phyloP scores from a whole-genome alignment of 1,139 yeast genomes.

The Yamadazyma conglobata region DNA sequence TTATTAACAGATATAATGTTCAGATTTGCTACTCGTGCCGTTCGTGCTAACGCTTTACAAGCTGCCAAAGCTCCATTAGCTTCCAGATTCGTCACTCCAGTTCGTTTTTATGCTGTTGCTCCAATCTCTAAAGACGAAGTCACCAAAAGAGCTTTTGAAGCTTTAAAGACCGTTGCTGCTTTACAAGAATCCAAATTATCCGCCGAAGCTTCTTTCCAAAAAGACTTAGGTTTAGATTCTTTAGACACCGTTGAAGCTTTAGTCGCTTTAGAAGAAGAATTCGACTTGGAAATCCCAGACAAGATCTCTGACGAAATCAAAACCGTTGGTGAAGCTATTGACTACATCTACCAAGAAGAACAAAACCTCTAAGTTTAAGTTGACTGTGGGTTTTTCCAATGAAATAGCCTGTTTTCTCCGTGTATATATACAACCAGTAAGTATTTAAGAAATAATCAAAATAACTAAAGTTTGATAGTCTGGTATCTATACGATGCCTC shows the following conservation, averaged over 20 bases:
- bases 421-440: conserved; percentile 8
- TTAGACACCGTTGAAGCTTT: conserved; percentile 69
- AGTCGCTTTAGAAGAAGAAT: conserved; percentile 72
- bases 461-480: too few relatives aligned
- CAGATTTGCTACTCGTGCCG: conserved; percentile 39
- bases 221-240: conserved; percentile 68
- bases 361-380: conserved; percentile 31
- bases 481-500: too few relatives aligned
- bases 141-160: conserved; percentile 46
- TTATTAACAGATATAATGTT: too few relatives aligned
- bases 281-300: conserved; percentile 68
- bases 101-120: conserved; percentile 47
- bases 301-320: conserved; percentile 65
- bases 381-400: not conserved
- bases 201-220: conserved; percentile 50
- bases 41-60: conserved; percentile 25
- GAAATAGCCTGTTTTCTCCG: conserved; percentile 1
- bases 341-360: conserved; percentile 53
- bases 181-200: conserved; percentile 45
- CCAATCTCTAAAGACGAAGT: conserved; percentile 49
- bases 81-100: conserved; percentile 25
- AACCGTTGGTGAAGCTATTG: conserved; percentile 67
- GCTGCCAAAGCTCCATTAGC: conserved; percentile 27
- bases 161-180: conserved; percentile 50
- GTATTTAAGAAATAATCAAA: too few relatives aligned